Conservation (phyloP, 768 basidiomycete species). For the Lactarius trivialis region DNA sequence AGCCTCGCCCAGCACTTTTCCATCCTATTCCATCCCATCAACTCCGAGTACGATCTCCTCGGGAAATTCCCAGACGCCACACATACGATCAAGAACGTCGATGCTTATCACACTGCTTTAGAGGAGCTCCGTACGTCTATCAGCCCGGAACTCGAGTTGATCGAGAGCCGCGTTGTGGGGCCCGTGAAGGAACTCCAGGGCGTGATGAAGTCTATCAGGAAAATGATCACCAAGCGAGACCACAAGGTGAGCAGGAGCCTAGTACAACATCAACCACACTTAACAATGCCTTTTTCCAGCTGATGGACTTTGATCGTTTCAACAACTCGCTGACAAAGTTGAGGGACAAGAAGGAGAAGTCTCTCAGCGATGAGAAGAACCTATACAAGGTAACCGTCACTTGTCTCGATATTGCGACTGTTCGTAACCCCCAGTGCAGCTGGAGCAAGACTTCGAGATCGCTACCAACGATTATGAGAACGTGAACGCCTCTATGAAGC, state of each 20-base stretch:
- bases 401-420: conserved; percentile 21
- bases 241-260: conserved; percentile 63
- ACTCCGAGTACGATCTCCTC: conserved; percentile 72
- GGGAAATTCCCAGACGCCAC: conserved; percentile 72
- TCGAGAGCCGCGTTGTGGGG: conserved; percentile 75
- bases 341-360: conserved; percentile 98
- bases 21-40: conserved; percentile 55
- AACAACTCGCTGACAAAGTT: conserved; percentile 95
- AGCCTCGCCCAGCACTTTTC: conserved; percentile 60
- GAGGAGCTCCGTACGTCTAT: conserved; percentile 76
- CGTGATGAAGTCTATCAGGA: conserved; percentile 82
- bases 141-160: conserved; percentile 88
- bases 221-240: conserved; percentile 92
- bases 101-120: conserved; percentile 64
- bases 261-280: no score
- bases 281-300: conserved; percentile 36
- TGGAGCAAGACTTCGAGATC: conserved; percentile 93
- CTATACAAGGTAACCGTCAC: conserved; percentile 68
- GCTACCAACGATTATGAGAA: conserved; percentile 92
- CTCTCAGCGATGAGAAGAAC: conserved; percentile 92
- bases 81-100: conserved; percentile 73
- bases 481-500: conserved; percentile 84
- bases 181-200: conserved; percentile 87
- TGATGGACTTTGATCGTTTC: conserved; percentile 91
- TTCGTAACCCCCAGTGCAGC: conserved; percentile 35